Base-by-base conservation (phyloP, 495 filamentous ascomycete genomes). In the Penicillium subrubescens region DNA sequence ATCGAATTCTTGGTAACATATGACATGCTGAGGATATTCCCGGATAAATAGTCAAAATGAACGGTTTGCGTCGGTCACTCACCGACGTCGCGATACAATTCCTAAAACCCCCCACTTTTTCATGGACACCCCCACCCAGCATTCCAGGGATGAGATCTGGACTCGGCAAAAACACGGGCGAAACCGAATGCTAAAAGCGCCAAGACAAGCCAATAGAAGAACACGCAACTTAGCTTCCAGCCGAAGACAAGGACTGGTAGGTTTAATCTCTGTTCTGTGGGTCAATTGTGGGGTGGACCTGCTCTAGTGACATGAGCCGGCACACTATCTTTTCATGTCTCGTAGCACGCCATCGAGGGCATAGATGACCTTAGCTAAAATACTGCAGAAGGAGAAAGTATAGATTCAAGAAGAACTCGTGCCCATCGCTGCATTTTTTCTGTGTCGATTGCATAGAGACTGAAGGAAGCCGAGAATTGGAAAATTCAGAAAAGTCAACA, bases 291-390 rank as follows among this genome's bases (percentile, higher is more conserved):
- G 41, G 50, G 56, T 29, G 14, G 2, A 8, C 27, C 15, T 31
- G 23, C 8, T 29, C 17, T 46, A 44, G 56, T 59, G 25, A 46
- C 56, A 43, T 43, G 57, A 25, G 43, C 35, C 15, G 35, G 55
- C 55, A 56, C 27, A 50, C 60, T 21, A 48, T 37, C 56, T 44
- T n/a, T 51, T 35, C n/a, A 29, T 15, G 15, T 34, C 44, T 14
- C n/a, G 19, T 37, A 64, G 62, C 62, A 64, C 56, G 62, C 62
- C 56, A 64, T 64, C 57, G 33, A 37, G 25, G 46, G 59, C 48
- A 60, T 48, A 4, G 15, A 60, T 64, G 46, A 33, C 29, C 29
- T 27, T 44, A 57, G 35, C 1, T 57, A 21, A 48, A 57, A 48
- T 2, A 25, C 8, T n/a, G 17, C 11, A 60, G 25, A 50, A 12